phyloP scores from a whole-genome alignment of 2,329 filamentous ascomycete species.

The Dryadomyces quercivorus region DNA sequence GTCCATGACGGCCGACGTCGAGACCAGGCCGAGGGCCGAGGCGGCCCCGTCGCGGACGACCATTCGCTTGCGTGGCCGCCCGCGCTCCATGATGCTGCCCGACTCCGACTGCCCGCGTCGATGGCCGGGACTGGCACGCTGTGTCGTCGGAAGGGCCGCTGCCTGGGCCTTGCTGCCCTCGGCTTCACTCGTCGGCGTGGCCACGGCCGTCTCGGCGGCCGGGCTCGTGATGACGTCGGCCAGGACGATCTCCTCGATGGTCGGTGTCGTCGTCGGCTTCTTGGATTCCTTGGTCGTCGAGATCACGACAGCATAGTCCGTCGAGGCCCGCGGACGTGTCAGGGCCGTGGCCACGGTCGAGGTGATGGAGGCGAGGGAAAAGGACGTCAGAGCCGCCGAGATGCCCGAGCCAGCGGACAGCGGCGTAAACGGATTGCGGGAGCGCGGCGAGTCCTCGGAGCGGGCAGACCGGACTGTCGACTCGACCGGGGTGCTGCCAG shows the following conservation, averaged over 20 bases:
- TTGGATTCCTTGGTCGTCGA: constrained; percentile 9
- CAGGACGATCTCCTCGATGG: too few species aligned
- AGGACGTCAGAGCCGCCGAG: background rate
- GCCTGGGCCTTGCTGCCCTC: background rate
- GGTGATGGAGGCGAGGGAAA: constrained; percentile 20
- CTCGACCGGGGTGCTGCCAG: constrained; percentile 24
- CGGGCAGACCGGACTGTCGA: constrained; percentile 31
- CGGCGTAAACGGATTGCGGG: constrained; percentile 26
- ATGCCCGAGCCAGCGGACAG: constrained; percentile 24
- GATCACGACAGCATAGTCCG: constrained; percentile 13
- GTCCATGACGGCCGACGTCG: constrained; percentile 1
- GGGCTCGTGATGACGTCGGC: background rate
- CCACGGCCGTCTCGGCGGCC: background rate
- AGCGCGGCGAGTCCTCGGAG: constrained; percentile 33
- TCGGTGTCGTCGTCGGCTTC: background rate
- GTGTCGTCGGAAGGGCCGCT: constrained; percentile 5
- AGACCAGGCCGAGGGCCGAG: background rate
- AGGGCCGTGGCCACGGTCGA: constrained; percentile 33
- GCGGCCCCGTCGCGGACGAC: constrained; percentile 14
- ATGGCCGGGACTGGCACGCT: constrained; percentile 22
- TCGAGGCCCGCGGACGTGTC: background rate
- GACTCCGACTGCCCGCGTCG: constrained; percentile 44
- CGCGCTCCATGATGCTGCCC: constrained; percentile 47
- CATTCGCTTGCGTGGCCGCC: constrained; percentile 43
- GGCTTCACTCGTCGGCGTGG: background rate